A percentile compares a stretch with the other conserved stretches of the same genome.
Evolutionary conservation across 306 rosid genomes (phyloP).

Genomic region (Heteromeles arbutifolia): DNA sequence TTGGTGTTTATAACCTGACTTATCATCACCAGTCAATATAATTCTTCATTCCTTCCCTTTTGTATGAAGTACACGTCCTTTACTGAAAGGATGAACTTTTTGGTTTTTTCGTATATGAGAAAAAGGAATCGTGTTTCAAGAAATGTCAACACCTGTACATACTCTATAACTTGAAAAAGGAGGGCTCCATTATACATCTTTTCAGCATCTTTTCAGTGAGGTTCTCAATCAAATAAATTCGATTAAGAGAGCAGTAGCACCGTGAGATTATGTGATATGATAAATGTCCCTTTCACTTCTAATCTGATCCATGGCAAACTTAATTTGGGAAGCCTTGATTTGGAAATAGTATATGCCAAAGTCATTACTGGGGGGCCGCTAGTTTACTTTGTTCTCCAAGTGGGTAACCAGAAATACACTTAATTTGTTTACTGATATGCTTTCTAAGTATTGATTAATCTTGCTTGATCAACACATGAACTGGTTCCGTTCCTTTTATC

Average conservation of each 20-base stretch:
- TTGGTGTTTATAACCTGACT: conserved; percentile 22
- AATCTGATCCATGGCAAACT: conserved; percentile 18
- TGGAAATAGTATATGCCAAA: conserved; percentile 35
- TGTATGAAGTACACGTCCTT: conserved; percentile 41
- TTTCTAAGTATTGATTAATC: conserved; percentile 4
- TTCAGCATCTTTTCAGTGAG: conserved; percentile 33
- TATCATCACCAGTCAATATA: conserved; percentile 19
- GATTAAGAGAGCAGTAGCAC: conserved; percentile 21
- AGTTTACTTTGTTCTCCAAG: conserved; percentile 24
- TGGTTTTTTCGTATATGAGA: conserved; percentile 1
- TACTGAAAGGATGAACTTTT: conserved; percentile 28
- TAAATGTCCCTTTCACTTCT: conserved; percentile 9
- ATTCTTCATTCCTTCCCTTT: conserved; percentile 20
- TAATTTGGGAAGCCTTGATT: conserved; percentile 21
- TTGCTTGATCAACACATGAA: conserved; percentile 1
- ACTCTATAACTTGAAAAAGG: conserved; percentile 14
- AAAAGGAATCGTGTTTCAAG: conserved; percentile 20
- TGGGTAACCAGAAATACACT: conserved; percentile 25
- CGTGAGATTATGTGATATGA: conserved; percentile 2
- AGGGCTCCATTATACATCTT: conserved; percentile 13
- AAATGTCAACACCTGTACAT: conserved; percentile 34
- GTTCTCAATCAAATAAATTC: conserved; percentile 47
- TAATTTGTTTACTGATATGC: conserved; percentile 31
- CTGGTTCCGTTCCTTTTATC: conserved; percentile 1
- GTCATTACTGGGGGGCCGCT: conserved; percentile 33